Evolutionary conservation across 1,284 basidiomycete species (phyloP), one percentile per base, ranked within the genome.

Genomic region (Moesziomyces aphidis): DNA sequence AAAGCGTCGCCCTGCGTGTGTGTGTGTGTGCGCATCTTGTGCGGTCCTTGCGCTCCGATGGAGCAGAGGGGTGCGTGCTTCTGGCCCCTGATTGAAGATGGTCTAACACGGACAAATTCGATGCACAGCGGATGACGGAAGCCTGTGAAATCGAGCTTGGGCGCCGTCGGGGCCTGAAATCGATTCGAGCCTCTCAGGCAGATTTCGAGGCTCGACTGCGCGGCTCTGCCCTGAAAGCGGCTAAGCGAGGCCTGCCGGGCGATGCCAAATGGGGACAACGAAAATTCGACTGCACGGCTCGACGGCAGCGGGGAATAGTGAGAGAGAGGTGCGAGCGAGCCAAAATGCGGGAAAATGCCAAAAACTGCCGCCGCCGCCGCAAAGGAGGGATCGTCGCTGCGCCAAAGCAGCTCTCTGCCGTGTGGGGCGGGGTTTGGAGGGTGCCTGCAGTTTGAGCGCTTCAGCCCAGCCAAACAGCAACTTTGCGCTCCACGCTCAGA

Each of bases 281-380:
- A 43, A 34, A 34, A 34, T 34, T 34, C 31, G 31, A 34, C 31
- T 34, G 31, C 31, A 34, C 31, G 31, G 31, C 31, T 9, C 26
- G 26, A 6, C 5, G 26, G 26, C 47, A 43, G 47, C 57, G 57
- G 57, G 57, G 57, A 59, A 59, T 59, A 34, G 46, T 58, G 45
- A 34, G 24, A 17, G 24, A 10, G 11, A 28, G 23, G 23, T 24
- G 23, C 23, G 23, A 28, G 31, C 31, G 31, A 34, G 31, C 3
- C 10, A 24, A 24, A 24, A 34, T 34, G 31, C 31, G 31, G 31
- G 31, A 34, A 34, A 34, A 34, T 34, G 31, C 31, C 10, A 34
- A 34, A 34, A 34, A 34, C 8, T 13, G 31, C 31, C 10, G 31
- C 31, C 6, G 26, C 26, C 6, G 31, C 31, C 31, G 31, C 31